Base-by-base conservation (phyloP, 176 grass and related monocot genomes). In the Aegilops bicornis region DNA sequence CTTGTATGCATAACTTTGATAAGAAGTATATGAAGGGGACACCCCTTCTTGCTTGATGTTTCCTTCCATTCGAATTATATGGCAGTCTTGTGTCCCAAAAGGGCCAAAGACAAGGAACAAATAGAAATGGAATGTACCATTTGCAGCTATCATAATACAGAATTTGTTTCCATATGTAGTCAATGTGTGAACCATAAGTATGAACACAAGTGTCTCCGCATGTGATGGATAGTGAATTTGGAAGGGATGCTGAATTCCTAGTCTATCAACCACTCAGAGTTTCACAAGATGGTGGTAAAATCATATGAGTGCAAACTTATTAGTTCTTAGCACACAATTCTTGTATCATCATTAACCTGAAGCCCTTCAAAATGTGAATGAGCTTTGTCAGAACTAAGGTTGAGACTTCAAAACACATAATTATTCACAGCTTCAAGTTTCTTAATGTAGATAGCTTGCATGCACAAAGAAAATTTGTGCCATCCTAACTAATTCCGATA, bases 21-120 rank as follows among this genome's bases (percentile, higher is more conserved):
- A 76, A 35, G 69, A 81, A 61, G 59, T 40, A 80, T 52, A 25
- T 40, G 45, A 79, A 73, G 69, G 12, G 84, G 54, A 58, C 11
- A 40, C 64, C 5, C n/a, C n/a, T 6, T 22, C 36, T 80, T 19
- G 40, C 33, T 61, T 35, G 4, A 78, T 81, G 16, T 52, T 78
- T 79, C 56, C 16, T 42, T 64, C 12, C 54, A 64, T 54, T 45
- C 31, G 73, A 79, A 83, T 84, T 6, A 56, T 64, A 31, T 27
- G 65, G 39, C 24, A 63, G 54, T 84, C 66, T 84, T 64, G 40
- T 63, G 12, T 52, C 23, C 17, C 8, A 73, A 36, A 70, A 64
- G 19, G 7, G 72, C 23, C 35, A 16, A 33, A 61, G 47, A 77
- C 25, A 23, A 45, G 69, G 33, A 72, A 56, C 33, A 42, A 22